Evolutionary conservation across 768 basidiomycete species (phyloP).

Genomic region (Tulasnella sp.): DNA sequence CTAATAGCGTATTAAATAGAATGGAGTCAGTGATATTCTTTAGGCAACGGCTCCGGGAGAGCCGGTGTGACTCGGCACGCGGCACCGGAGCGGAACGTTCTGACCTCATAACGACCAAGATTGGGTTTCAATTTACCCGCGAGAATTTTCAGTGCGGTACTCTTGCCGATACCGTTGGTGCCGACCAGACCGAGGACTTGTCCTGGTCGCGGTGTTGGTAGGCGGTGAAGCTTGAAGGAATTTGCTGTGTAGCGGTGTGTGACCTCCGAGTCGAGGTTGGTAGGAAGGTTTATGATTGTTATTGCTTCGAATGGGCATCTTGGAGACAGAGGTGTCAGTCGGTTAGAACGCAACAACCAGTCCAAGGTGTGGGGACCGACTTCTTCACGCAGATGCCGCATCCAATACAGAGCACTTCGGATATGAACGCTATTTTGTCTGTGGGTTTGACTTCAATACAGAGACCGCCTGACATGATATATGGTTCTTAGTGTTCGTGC

Average conservation of each 20-base stretch:
- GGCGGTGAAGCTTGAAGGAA: conserved; percentile 96
- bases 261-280: conserved; percentile 91
- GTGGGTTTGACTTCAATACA: conserved; percentile 96
- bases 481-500: background rate
- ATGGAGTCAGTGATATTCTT: background rate
- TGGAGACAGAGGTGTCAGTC: background rate
- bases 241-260: conserved; percentile 99
- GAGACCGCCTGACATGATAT: conserved; percentile 64
- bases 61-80: conserved; percentile 5
- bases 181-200: conserved; percentile 99
- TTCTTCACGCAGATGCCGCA: conserved; percentile 99
- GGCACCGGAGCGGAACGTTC: conserved; percentile 13
- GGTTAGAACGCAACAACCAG: background rate
- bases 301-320: conserved; percentile 99
- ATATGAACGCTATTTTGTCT: conserved; percentile 98
- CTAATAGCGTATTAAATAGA: conserved; percentile 40
- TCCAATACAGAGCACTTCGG: conserved; percentile 97
- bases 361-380: conserved; percentile 46
- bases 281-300: conserved; percentile 96
- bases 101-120: conserved; percentile 89
- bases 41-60: background rate
- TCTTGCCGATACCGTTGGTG: conserved; percentile 99
- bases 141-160: conserved; percentile 92
- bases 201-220: conserved; percentile 94
- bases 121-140: conserved; percentile 98